These are phyloP conservation scores for Aspergillus sp. DNA, from an alignment of 2,329 filamentous ascomycete species.

Conservation along the genomic window DNA sequence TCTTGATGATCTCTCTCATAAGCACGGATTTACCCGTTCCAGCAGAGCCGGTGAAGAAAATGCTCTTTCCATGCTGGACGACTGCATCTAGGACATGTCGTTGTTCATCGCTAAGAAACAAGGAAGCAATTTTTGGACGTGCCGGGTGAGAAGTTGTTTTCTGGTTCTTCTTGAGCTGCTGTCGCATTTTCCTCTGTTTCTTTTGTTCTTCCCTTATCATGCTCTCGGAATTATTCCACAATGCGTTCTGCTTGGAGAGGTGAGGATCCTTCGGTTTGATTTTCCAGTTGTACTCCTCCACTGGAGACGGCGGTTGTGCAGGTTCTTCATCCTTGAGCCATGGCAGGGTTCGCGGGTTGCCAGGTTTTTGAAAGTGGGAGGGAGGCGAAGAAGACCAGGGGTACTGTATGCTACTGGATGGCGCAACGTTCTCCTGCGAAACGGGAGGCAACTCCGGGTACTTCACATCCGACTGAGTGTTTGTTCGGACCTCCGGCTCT, in stretches of 20 bases:
- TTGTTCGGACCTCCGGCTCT: slow-evolving; percentile 5
- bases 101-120: slow-evolving; percentile 84
- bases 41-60: slow-evolving; percentile 97
- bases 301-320: slow-evolving; percentile 16
- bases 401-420: slow-evolving; percentile 56
- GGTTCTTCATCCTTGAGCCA: slow-evolving; percentile 42
- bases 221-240: slow-evolving; percentile 73
- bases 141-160: slow-evolving; percentile 30
- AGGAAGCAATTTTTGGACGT: slow-evolving; percentile 46
- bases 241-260: slow-evolving; percentile 43
- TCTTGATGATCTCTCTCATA: slow-evolving; percentile 84
- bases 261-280: slow-evolving; percentile 44
- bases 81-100: slow-evolving; percentile 79
- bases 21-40: slow-evolving; percentile 96
- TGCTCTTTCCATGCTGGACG: slow-evolving; percentile 74
- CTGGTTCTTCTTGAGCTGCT: slow-evolving; percentile 54
- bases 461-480: slow-evolving; percentile 22
- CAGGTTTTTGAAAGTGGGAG: slow-evolving; percentile 39
- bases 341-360: slow-evolving; percentile 68
- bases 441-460: slow-evolving; percentile 36
- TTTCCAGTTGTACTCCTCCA: slow-evolving; percentile 11
- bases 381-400: slow-evolving; percentile 67
- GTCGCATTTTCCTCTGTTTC: slow-evolving; percentile 69
- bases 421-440: slow-evolving; percentile 26
- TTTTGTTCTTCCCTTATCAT: slow-evolving; percentile 75